phyloP scores from a whole-genome alignment of 805 yeast species.

The Teunomyces lycoperdinae region DNA sequence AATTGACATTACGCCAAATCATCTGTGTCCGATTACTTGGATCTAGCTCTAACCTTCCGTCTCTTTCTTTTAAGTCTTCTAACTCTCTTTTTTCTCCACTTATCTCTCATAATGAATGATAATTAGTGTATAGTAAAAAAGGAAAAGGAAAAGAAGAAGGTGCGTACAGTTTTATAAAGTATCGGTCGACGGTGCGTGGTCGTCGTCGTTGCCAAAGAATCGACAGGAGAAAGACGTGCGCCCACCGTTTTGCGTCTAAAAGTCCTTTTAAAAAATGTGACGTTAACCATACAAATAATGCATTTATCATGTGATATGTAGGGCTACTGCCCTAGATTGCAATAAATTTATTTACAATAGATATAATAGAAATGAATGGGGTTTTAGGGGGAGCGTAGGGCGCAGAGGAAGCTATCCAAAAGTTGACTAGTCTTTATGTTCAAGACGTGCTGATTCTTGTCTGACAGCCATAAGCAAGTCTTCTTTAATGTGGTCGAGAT shows the following conservation, averaged over 20 bases:
- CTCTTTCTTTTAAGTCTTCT: constrained; percentile 99
- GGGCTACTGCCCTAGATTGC: background rate
- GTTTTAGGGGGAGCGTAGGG: too few species aligned
- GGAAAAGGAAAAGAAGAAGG: constrained; percentile 7
- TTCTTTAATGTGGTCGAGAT: constrained; percentile 41
- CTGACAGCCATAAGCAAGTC: constrained; percentile 49
- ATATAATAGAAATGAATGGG: background rate
- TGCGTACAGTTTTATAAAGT: constrained; percentile 7
- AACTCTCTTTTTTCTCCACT: constrained; percentile 99
- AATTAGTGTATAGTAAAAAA: constrained; percentile 20
- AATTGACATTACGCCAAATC: constrained; percentile 1
- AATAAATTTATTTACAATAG: background rate
- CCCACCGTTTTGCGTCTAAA: background rate
- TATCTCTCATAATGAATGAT: constrained; percentile 74
- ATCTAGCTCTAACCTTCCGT: constrained; percentile 99
- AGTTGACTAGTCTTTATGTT: too few species aligned
- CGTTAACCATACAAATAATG: too few species aligned
- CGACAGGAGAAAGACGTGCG: background rate
- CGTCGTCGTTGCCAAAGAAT: constrained; percentile 15
- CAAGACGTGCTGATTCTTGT: constrained; percentile 43
- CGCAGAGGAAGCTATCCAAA: too few species aligned
- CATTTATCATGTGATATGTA: background rate
- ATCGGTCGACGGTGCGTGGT: constrained; percentile 4
- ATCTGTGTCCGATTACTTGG: constrained; percentile 72
- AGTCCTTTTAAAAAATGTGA: too few species aligned